These are phyloP conservation scores for Eremochloa ophiuroides DNA, from an alignment of 176 grass and related monocot genomes.

Conservation along the genomic window DNA sequence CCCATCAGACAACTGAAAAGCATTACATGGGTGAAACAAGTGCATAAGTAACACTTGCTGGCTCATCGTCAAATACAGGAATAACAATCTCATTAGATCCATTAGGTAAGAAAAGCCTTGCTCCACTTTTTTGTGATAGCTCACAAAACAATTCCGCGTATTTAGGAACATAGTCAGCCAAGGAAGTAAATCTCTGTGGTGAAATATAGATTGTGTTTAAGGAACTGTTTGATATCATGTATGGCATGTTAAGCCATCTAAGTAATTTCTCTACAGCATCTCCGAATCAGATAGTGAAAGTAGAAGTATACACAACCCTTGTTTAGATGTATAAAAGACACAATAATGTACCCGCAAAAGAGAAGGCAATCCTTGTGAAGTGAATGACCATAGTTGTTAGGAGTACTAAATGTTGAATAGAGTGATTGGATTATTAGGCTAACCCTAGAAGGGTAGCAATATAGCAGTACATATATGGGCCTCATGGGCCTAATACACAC, in stretches of 20 bases:
- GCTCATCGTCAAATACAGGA: constrained; percentile 96
- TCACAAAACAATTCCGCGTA: constrained; percentile 64
- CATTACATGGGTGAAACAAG: constrained; percentile 80
- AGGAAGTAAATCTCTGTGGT: constrained; percentile 40
- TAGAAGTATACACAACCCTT: constrained; percentile 28
- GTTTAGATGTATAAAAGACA: constrained; percentile 30
- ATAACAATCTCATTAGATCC: constrained; percentile 70
- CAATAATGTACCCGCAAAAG: constrained; percentile 83
- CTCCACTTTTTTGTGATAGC: constrained; percentile 58
- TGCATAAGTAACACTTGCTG: constrained; percentile 80
- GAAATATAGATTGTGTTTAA: constrained; percentile 66
- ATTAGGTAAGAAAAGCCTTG: constrained; percentile 69
- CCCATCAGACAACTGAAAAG: constrained; percentile 58
- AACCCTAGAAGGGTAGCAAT: too few species aligned
- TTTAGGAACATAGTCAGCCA: constrained; percentile 64
- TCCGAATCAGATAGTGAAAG: constrained; percentile 42
- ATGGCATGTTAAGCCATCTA: constrained; percentile 67
- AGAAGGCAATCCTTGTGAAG: constrained; percentile 97
- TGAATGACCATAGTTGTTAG: constrained; percentile 96
- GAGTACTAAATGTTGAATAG: too few species aligned
- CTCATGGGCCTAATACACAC: too few species aligned
- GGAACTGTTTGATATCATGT: constrained; percentile 57
- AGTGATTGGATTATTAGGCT: too few species aligned
- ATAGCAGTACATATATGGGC: too few species aligned
- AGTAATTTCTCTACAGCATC: constrained; percentile 57